These are phyloP conservation scores for Entomortierella beljakovae DNA, from an alignment of 192 early-diverging fungal species.

Conservation along the genomic window DNA sequence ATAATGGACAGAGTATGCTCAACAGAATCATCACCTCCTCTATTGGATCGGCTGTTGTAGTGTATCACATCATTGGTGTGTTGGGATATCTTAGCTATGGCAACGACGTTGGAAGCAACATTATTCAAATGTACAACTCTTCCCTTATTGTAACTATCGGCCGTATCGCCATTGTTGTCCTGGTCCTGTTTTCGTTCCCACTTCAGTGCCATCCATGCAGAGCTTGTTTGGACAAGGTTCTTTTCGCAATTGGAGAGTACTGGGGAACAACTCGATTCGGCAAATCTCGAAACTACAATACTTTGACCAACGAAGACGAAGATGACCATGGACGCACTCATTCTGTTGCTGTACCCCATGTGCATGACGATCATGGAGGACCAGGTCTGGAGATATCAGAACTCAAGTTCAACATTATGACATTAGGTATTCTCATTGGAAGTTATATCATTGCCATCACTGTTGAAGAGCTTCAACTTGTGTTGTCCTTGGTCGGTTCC, in stretches of 20 bases:
- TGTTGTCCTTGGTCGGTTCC: constrained; percentile 94
- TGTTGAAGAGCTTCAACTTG: constrained; percentile 82
- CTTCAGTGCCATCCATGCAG: constrained; percentile 94
- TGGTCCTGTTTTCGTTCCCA: constrained; percentile 93
- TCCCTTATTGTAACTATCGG: constrained; percentile 81
- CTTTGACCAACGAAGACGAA: constrained; percentile 2
- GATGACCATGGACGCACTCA: neutral
- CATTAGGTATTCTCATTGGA: constrained; percentile 71
- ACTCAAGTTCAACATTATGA: constrained; percentile 71
- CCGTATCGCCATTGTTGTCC: constrained; percentile 87
- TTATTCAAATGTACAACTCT: constrained; percentile 86
- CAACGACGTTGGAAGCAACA: constrained; percentile 80
- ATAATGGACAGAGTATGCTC: constrained; percentile 81
- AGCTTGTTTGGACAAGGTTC: constrained; percentile 89
- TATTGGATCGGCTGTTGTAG: constrained; percentile 76
- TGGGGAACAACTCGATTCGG: constrained; percentile 47
- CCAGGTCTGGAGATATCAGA: constrained; percentile 56
- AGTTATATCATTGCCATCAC: constrained; percentile 82
- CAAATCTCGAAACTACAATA: constrained; percentile 19
- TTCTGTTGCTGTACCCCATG: constrained; percentile 4
- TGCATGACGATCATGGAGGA: constrained; percentile 34
- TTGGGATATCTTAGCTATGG: constrained; percentile 96
- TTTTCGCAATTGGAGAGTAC: constrained; percentile 51
- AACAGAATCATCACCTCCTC: constrained; percentile 78
- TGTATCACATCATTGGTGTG: constrained; percentile 90